Conservation (phyloP, 2,329 filamentous ascomycete genomes). For the Fusarium sulawesiense region DNA sequence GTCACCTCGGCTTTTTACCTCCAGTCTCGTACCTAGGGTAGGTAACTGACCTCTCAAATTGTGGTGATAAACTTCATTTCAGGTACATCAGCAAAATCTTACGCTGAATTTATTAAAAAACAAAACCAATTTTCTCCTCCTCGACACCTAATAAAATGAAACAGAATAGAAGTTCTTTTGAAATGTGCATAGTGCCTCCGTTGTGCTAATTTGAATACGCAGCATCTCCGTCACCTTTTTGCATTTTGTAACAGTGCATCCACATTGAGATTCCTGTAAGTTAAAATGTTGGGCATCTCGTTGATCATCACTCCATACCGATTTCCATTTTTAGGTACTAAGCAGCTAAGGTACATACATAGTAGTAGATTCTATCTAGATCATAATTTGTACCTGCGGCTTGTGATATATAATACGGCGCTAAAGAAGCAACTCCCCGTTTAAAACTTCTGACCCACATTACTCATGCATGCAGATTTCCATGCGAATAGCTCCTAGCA, state of each 20-base stretch:
- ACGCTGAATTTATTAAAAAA: background rate
- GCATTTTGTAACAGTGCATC: background rate
- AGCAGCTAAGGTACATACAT: background rate
- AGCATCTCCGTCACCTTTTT: background rate
- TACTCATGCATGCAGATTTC: slow-evolving; percentile 2
- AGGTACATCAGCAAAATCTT: background rate
- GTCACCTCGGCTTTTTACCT: background rate
- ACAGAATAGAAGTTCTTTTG: background rate
- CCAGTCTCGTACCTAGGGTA: background rate
- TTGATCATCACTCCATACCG: slow-evolving; percentile 7
- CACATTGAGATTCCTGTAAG: background rate
- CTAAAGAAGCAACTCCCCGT: slow-evolving; percentile 35
- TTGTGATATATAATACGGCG: slow-evolving; percentile 21
- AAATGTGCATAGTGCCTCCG: background rate
- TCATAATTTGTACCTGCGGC: slow-evolving; percentile 25
- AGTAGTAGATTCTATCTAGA: background rate
- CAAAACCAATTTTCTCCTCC: background rate
- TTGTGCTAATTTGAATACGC: background rate
- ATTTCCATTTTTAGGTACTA: background rate
- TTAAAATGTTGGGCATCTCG: background rate
- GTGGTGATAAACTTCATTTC: background rate
- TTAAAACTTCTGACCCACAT: slow-evolving; percentile 24
- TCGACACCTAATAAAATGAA: background rate
- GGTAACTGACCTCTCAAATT: background rate
- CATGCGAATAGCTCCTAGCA: slow-evolving; percentile 25